These are phyloP conservation scores for Peniophora sp. DNA, from an alignment of 1,284 basidiomycete genomes.

Conservation along the genomic window DNA sequence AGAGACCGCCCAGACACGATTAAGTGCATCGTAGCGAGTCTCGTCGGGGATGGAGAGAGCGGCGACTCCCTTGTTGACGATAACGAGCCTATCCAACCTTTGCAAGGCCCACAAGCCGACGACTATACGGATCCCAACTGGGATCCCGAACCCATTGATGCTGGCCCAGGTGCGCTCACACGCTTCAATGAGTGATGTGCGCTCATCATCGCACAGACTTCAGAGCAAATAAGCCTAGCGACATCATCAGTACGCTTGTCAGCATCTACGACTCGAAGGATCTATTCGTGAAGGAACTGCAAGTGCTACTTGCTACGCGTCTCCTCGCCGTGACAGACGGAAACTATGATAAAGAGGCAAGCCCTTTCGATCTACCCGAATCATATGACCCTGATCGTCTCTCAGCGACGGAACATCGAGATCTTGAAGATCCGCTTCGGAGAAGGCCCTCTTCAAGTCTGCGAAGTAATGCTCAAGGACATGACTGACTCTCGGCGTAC, in stretches of 20 bases:
- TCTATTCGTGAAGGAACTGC: slow-evolving; percentile 89
- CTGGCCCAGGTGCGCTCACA: slow-evolving; percentile 65
- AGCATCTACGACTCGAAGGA: slow-evolving; percentile 95
- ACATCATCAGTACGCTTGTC: slow-evolving; percentile 89
- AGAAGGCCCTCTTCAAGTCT: slow-evolving; percentile 82
- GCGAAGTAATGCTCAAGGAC: slow-evolving; percentile 95
- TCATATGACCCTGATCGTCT: neutral
- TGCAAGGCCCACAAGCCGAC: slow-evolving; percentile 69
- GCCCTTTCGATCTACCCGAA: slow-evolving; percentile 12
- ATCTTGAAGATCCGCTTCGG: slow-evolving; percentile 92
- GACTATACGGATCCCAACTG: slow-evolving; percentile 85
- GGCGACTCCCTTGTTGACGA: slow-evolving; percentile 77
- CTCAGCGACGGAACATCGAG: slow-evolving; percentile 82
- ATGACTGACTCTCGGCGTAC: slow-evolving; percentile 89
- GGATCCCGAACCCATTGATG: slow-evolving; percentile 92
- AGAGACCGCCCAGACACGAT: slow-evolving; percentile 88
- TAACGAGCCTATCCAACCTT: slow-evolving; percentile 66
- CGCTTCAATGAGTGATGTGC: slow-evolving; percentile 1
- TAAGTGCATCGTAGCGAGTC: slow-evolving; percentile 82
- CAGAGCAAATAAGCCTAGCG: slow-evolving; percentile 78
- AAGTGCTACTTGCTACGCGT: slow-evolving; percentile 79
- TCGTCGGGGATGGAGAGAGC: slow-evolving; percentile 81
- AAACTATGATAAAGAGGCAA: slow-evolving; percentile 76
- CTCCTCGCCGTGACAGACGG: slow-evolving; percentile 75
- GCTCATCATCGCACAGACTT: slow-evolving; percentile 52